A percentile compares a stretch with the other conserved stretches of the same genome.
Conservation (phyloP, 2,329 filamentous ascomycete genomes). For the Trichoderma koningiopsis region DNA sequence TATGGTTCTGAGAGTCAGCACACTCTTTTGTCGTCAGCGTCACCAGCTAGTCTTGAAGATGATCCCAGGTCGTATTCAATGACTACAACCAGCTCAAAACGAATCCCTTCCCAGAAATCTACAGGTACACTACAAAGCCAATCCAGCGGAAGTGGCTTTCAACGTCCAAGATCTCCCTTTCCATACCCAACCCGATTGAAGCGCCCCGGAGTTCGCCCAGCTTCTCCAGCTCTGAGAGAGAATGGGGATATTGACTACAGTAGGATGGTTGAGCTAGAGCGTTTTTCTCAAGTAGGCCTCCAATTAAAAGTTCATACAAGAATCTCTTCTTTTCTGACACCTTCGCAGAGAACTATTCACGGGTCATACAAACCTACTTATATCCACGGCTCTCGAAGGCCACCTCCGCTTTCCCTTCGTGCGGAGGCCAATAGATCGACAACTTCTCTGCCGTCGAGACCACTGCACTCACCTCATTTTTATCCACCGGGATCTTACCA, state of each 20-base stretch:
- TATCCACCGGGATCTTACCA: constrained; percentile 30
- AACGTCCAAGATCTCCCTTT: constrained; percentile 60
- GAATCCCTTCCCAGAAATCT: constrained; percentile 51
- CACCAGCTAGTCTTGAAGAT: constrained; percentile 47
- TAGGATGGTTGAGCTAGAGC: constrained; percentile 54
- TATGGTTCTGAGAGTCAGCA: constrained; percentile 55
- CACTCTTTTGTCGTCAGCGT: constrained; percentile 47
- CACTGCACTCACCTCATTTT: constrained; percentile 35
- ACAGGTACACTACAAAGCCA: constrained; percentile 52
- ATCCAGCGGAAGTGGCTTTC: constrained; percentile 45
- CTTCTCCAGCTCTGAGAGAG: constrained; percentile 53
- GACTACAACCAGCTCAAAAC: constrained; percentile 53
- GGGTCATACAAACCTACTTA: constrained; percentile 46
- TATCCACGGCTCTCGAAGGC: constrained; percentile 40
- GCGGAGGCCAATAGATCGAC: constrained; percentile 46
- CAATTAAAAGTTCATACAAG: background rate
- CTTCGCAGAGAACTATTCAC: constrained; percentile 48
- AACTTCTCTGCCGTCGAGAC: constrained; percentile 41
- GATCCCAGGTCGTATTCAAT: constrained; percentile 57
- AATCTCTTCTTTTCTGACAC: constrained; percentile 16
- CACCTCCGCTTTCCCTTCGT: constrained; percentile 44
- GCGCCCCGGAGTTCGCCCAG: constrained; percentile 53
- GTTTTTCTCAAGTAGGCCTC: constrained; percentile 46
- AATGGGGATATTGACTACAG: constrained; percentile 52
- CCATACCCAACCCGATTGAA: constrained; percentile 60